Evolutionary conservation across 116 monocot species (phyloP).

Genomic region (Posidonia oceanica): DNA sequence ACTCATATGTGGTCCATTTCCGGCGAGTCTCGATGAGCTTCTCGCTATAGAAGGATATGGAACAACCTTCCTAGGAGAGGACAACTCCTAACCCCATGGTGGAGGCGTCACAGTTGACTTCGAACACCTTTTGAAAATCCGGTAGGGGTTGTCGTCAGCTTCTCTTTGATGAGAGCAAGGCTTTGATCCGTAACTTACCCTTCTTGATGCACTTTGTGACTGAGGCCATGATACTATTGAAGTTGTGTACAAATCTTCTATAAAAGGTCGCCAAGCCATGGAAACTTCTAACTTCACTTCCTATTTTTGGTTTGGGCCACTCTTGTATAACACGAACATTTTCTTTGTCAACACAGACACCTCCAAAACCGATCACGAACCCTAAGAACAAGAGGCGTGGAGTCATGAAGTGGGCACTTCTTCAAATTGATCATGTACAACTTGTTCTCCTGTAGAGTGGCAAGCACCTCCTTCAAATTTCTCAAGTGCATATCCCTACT

Average conservation of each 20-base stretch:
- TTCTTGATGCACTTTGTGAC: constrained; percentile 1
- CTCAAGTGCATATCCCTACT: no score
- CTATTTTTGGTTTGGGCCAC: not conserved
- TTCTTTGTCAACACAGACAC: not conserved
- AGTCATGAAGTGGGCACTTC: no score
- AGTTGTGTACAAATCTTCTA: not conserved
- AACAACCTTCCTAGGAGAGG: not conserved
- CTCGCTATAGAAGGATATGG: constrained; percentile 2
- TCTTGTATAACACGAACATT: not conserved
- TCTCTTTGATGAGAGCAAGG: not conserved
- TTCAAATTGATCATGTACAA: no score
- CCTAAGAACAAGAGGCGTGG: no score
- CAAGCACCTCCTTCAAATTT: no score
- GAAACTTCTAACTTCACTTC: not conserved
- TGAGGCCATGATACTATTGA: constrained; percentile 1
- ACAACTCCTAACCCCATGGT: not conserved
- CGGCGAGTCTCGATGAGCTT: not conserved
- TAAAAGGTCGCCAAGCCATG: constrained; percentile 10
- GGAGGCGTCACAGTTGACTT: constrained; percentile 1
- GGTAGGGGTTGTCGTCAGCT: not conserved
- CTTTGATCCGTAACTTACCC: not conserved
- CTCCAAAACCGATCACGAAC: not conserved
- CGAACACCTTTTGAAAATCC: not conserved
- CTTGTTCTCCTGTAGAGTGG: no score
- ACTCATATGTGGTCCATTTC: not conserved